A percentile compares a stretch with the other conserved stretches of the same genome.
Evolutionary conservation across 768 basidiomycete genomes (phyloP).

Genomic region (Hemileccinum impolitum): DNA sequence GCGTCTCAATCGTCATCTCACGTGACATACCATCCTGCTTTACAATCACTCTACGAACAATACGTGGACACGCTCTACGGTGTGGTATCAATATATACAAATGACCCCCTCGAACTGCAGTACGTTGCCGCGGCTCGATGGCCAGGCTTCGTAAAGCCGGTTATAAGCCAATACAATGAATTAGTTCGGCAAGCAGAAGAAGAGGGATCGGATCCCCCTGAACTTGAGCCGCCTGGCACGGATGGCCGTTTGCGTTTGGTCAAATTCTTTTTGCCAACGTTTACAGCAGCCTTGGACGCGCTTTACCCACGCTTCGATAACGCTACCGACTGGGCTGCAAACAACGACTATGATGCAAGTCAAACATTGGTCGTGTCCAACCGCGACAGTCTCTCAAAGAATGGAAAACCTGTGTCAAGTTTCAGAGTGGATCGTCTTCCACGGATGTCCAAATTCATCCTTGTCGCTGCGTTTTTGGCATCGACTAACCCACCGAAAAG

Average conservation of each 20-base stretch:
- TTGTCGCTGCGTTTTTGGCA: slow-evolving; percentile 76
- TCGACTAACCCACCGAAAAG: slow-evolving; percentile 81
- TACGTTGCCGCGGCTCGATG: slow-evolving; percentile 78
- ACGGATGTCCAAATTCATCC: slow-evolving; percentile 68
- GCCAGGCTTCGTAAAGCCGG: slow-evolving; percentile 73
- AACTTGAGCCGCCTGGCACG: slow-evolving; percentile 43
- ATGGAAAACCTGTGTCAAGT: slow-evolving; percentile 4
- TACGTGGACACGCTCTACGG: slow-evolving; percentile 58
- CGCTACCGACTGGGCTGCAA: slow-evolving; percentile 58
- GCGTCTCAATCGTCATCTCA: slow-evolving; percentile 6
- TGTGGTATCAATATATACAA: slow-evolving; percentile 60
- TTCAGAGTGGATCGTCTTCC: slow-evolving; percentile 43
- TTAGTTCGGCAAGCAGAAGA: slow-evolving; percentile 20
- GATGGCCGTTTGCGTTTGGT: slow-evolving; percentile 65
- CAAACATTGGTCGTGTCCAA: background rate
- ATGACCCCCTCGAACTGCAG: slow-evolving; percentile 64
- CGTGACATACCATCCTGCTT: slow-evolving; percentile 48
- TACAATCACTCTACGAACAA: slow-evolving; percentile 60
- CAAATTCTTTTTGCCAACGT: slow-evolving; percentile 58
- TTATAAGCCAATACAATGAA: slow-evolving; percentile 47
- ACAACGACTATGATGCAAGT: slow-evolving; percentile 42
- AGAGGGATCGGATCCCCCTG: slow-evolving; percentile 21
- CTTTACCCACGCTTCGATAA: slow-evolving; percentile 68
- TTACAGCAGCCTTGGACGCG: slow-evolving; percentile 59
- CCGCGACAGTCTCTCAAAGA: slow-evolving; percentile 1